Evolutionary conservation across 768 basidiomycete genomes (phyloP).

Genomic region (Tylopilus felleus): DNA sequence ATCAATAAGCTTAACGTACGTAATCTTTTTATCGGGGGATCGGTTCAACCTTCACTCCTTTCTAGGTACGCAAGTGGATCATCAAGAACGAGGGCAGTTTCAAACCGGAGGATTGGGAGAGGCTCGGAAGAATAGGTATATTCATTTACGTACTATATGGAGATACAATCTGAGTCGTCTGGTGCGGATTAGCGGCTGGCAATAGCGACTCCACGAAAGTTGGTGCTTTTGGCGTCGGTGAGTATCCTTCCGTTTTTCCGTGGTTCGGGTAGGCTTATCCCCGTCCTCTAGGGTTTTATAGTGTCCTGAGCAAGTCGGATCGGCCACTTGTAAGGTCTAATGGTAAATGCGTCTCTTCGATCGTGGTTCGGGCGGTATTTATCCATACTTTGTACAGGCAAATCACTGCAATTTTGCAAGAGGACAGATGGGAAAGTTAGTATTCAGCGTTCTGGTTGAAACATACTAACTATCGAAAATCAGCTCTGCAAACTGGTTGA

Average conservation of each 20-base stretch:
- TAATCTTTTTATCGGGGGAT: not conserved
- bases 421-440: too few species aligned
- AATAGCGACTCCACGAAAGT: slow-evolving; percentile 11
- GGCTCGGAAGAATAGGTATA: too few species aligned
- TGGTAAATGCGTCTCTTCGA: not conserved
- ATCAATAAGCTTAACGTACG: not conserved
- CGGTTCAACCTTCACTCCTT: not conserved
- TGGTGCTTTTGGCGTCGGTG: slow-evolving; percentile 18
- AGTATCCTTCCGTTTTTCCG: not conserved
- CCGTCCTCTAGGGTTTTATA: slow-evolving; percentile 11
- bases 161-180: not conserved
- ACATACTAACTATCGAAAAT: not conserved
- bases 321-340: slow-evolving; percentile 8
- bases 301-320: slow-evolving; percentile 16
- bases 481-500: slow-evolving; percentile 1
- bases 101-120: too few species aligned
- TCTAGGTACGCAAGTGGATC: slow-evolving; percentile 11
- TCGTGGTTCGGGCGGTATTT: too few species aligned
- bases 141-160: not conserved
- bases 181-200: slow-evolving; percentile 4
- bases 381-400: slow-evolving; percentile 1
- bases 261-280: not conserved
- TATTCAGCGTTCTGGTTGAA: not conserved
- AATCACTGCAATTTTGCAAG: slow-evolving; percentile 11
- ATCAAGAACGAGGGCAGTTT: slow-evolving; percentile 13